Evolutionary conservation across 352 stramenopile species (phyloP), one percentile per base, ranked within the genome.

Genomic region (Pythium monospermum): DNA sequence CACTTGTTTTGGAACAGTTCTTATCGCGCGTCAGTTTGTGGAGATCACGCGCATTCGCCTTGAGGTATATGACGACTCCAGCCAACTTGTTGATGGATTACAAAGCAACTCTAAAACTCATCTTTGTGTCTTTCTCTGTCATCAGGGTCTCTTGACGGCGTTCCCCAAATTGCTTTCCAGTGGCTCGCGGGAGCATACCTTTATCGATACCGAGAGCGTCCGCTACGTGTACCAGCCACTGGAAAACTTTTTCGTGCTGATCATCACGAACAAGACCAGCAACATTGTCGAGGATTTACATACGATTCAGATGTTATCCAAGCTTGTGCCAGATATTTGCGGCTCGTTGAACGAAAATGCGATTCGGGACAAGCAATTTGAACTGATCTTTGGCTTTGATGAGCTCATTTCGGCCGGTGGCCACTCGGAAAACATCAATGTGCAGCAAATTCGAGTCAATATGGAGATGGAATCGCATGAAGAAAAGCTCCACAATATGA

Each of bases 241-340:
- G 25, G 97, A 99, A 67, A 96, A 84, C 48, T 96, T 99, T 52
- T 99, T 98, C 67, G 77, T 99, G 42, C 71, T 99, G 10, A 88
- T 99, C 41, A 98, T 99, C 46, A 99, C 97, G 35, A 99, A 98
- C 69, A 98, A 98, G 79, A 97, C 90, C 46, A 97, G 84, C 49
- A 99, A 99, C 75, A 99, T 99, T 68, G 96, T 99, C 36, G 92
- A 99, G 66, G 97, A 99, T 75, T 66, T 99, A 55, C 94, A 98
- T 52, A 99, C 96, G 31, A 91, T 99, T 30, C 91, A 98, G 51
- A 64, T 99, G 52, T 77, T 99, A 30, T 88, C 95, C 27, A 99
- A 99, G 77, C 87, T 98, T 32, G 90, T 99, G 50, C 94, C 95
- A 4, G 94, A 98, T 60, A 96, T 98, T 40, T 96, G 92, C 36